Conservation (phyloP, 2,329 filamentous ascomycete genomes). For the Sclerotinia nivalis region DNA sequence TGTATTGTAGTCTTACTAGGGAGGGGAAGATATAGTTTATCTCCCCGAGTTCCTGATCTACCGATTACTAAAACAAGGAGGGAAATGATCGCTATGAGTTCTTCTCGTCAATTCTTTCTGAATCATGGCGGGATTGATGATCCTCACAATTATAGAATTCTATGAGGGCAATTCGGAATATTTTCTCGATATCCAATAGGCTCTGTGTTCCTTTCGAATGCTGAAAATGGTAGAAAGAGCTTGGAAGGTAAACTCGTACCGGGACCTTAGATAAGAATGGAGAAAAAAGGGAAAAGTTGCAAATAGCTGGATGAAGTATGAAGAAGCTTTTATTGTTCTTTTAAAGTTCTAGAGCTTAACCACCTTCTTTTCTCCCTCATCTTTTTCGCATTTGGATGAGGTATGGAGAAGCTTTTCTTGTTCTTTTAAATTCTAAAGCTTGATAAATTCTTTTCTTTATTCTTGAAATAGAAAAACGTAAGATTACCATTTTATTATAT, state of each 20-base stretch:
- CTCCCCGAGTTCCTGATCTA: neutral
- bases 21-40: neutral
- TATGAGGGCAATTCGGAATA: neutral
- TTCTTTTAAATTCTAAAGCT: neutral
- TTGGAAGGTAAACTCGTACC: neutral
- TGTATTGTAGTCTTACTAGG: neutral
- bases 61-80: neutral
- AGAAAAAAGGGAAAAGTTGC: too few relatives aligned
- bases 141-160: neutral
- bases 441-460: neutral
- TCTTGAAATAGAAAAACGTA: constrained; percentile 3
- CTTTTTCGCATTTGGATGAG: neutral
- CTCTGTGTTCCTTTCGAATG: neutral
- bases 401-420: neutral
- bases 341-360: neutral
- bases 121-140: neutral
- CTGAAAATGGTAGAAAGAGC: neutral
- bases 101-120: too few relatives aligned
- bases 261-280: neutral
- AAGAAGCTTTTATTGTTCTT: constrained; percentile 10
- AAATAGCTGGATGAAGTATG: neutral
- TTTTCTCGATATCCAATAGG: neutral
- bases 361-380: neutral
- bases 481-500: neutral
- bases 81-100: neutral